Conservation (phyloP, 2,329 filamentous ascomycete species). For the Chaetomium sp. region DNA sequence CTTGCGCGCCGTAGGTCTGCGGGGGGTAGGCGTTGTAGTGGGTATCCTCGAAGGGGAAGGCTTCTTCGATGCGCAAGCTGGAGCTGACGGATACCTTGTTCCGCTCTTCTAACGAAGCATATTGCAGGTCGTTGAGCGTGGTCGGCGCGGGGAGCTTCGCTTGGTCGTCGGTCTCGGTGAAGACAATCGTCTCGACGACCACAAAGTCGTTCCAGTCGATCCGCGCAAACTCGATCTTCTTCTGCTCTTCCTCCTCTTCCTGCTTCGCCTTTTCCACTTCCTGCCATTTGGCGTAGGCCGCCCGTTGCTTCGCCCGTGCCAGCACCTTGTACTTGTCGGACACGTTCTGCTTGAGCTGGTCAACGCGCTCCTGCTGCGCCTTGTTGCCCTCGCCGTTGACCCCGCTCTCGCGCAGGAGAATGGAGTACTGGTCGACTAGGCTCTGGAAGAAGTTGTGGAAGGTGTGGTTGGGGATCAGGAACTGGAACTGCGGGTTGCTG, state of each 20-base stretch:
- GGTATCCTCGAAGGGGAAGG: constrained; percentile 74
- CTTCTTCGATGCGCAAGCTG: constrained; percentile 85
- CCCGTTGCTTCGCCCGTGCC: constrained; percentile 73
- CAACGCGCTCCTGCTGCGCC: constrained; percentile 64
- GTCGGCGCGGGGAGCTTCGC: constrained; percentile 83
- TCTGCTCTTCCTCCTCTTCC: constrained; percentile 78
- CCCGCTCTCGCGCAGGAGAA: constrained; percentile 62
- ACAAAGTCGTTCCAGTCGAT: constrained; percentile 99
- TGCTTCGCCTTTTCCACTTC: constrained; percentile 82
- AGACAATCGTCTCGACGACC: constrained; percentile 89
- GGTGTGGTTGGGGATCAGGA: constrained; percentile 89
- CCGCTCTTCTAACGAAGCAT: constrained; percentile 90
- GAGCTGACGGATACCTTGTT: constrained; percentile 81
- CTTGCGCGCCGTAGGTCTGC: constrained; percentile 41
- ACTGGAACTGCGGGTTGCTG: constrained; percentile 92
- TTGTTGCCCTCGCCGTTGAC: constrained; percentile 61
- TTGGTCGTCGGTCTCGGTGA: constrained; percentile 82
- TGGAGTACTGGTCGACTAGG: constrained; percentile 88
- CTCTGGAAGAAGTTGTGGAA: constrained; percentile 94
- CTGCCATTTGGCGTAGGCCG: constrained; percentile 80
- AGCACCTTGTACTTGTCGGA: constrained; percentile 75
- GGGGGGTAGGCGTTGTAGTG: constrained; percentile 45
- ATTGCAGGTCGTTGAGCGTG: constrained; percentile 84
- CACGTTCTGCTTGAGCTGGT: constrained; percentile 66
- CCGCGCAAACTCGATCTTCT: constrained; percentile 68